A percentile compares a stretch with the other conserved stretches of the same genome.
Conservation (phyloP, 345 rosid genomes). For the Gossypium sturtianum region DNA sequence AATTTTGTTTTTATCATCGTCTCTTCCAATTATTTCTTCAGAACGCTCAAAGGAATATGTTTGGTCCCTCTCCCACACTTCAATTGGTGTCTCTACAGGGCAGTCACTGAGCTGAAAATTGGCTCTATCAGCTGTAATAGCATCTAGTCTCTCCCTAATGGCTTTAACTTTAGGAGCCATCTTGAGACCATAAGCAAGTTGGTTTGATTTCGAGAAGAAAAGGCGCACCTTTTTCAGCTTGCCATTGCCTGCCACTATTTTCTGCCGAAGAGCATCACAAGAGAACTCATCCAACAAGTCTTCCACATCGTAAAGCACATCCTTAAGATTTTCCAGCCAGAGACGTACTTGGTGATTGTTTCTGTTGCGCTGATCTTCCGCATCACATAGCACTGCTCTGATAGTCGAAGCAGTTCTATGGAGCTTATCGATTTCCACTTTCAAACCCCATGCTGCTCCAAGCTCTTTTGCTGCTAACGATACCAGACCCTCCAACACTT, state of each 20-base stretch:
- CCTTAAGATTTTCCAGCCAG: not conserved
- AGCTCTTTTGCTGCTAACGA: not conserved
- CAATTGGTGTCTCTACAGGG: not conserved
- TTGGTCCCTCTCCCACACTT: not conserved
- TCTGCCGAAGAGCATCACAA: not conserved
- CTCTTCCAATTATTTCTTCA: not conserved
- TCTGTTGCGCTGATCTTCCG: not conserved
- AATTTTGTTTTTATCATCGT: not conserved
- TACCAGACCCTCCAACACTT: not conserved
- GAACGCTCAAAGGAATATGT: not conserved
- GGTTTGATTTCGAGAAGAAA: not conserved
- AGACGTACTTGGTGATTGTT: not conserved
- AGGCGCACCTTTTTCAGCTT: not conserved
- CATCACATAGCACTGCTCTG: not conserved
- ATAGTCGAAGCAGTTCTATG: not conserved
- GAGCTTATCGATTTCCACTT: not conserved
- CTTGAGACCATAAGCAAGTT: not conserved
- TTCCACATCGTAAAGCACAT: not conserved
- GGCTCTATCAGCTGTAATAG: not conserved
- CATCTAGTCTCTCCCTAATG: not conserved
- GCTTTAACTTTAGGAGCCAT: not conserved
- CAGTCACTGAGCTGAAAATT: not conserved
- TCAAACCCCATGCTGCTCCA: not conserved
- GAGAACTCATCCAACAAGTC: not conserved
- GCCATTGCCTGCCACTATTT: not conserved